Base-by-base conservation (phyloP, 2,329 filamentous ascomycete species). In the Geosmithia putterillii region DNA sequence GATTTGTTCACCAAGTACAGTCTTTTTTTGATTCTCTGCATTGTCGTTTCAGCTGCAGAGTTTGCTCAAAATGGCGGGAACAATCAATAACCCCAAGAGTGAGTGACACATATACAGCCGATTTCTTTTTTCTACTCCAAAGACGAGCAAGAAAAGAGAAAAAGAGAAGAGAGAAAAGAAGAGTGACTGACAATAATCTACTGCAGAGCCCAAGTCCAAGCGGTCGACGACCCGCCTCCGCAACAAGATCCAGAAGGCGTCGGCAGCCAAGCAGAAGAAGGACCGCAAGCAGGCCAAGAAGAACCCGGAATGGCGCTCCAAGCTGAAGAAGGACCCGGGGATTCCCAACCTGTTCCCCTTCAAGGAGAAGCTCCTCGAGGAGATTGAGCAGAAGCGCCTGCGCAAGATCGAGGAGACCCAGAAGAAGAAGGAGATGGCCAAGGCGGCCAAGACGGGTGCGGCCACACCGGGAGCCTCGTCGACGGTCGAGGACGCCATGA, bases 301-400 rank as follows among this genome's bases (percentile, higher is more conserved):
- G 78, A 95, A 95, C 63, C 90, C 92, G 28, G 80, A 95, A 86
- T 96, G 92, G 88, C 80, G 85, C 53, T 89, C 87, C 46, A 86
- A 88, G 62, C 62, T 95, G 52, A 96, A 95, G 77, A 98, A 96
- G 70, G 92, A 98, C 56, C 92, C 90, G 20, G 92, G 92, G 41
- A 95, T 98, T 48, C 92, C 92, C 36, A 98, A 96, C 59, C 68
- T 95, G 32, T 98, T 95, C 67, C 92, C 92, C 1, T 95, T 92
- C 73, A 98, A 98, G 70, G 89, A 95, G 62, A 89, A 84, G 71
- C 76, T 98, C 22, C 75, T 98, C 28, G 80, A 89, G 46, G 88
- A 98, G 64, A 94, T 98, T 54, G 92, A 98, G 66, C 86, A 95
- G 66, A 83, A 79, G 54, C 83, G 83, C 58, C 69, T 82, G 51